Percentiles rank a stretch among this genome's conserved stretches.
Evolutionary conservation across 2,329 filamentous ascomycete species (phyloP).

Genomic region (Calonectria honghensis): DNA sequence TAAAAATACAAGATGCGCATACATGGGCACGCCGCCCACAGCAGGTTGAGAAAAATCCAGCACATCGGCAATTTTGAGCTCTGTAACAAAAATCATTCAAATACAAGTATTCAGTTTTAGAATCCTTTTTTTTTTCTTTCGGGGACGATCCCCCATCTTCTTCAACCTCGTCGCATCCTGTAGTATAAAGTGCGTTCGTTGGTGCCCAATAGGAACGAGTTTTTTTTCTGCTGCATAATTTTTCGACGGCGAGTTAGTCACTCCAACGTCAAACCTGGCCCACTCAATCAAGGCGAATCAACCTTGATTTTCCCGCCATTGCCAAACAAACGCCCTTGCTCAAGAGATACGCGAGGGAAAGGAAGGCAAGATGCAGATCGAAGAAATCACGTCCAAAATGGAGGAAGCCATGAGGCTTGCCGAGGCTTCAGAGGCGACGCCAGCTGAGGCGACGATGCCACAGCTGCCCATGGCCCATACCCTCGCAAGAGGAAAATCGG

Average conservation of each 20-base stretch:
- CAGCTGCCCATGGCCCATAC: constrained; percentile 68
- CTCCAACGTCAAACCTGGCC: constrained; percentile 40
- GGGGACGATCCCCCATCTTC: neutral
- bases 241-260: constrained; percentile 45
- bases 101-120: neutral
- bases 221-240: constrained; percentile 52
- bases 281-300: constrained; percentile 29
- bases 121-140: neutral
- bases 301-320: constrained; percentile 10
- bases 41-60: neutral
- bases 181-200: constrained; percentile 40
- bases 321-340: neutral
- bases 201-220: constrained; percentile 50
- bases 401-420: constrained; percentile 58
- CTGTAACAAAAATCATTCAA: neutral
- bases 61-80: neutral
- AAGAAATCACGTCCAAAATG: constrained; percentile 66
- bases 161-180: constrained; percentile 1
- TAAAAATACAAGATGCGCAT: neutral
- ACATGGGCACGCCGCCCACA: neutral
- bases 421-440: constrained; percentile 25
- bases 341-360: neutral
- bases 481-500: constrained; percentile 65
- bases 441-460: constrained; percentile 59
- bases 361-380: constrained; percentile 61